These are phyloP conservation scores for Mycena kentingensis DNA, from an alignment of 768 basidiomycete species.

Conservation along the genomic window DNA sequence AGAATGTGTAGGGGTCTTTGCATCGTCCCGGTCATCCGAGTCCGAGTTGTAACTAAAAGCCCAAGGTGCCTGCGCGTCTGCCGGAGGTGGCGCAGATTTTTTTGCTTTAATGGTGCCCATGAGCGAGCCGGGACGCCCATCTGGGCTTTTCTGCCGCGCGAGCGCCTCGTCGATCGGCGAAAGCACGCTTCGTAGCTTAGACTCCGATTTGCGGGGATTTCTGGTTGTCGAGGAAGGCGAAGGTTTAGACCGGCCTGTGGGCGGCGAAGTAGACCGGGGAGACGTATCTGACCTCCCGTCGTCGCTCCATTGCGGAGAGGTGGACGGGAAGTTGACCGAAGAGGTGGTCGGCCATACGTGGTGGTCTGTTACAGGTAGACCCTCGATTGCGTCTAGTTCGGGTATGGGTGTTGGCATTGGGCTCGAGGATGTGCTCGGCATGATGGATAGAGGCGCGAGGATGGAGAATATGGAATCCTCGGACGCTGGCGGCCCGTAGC, in stretches of 20 bases:
- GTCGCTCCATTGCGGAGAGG: slow-evolving; percentile 62
- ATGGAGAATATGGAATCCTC: slow-evolving; percentile 95
- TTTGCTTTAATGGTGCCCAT: slow-evolving; percentile 24
- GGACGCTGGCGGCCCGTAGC: slow-evolving; percentile 84
- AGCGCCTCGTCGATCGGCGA: slow-evolving; percentile 68
- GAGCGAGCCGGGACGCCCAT: slow-evolving; percentile 18
- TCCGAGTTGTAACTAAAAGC: slow-evolving; percentile 25
- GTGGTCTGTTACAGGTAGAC: slow-evolving; percentile 35
- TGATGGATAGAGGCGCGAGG: slow-evolving; percentile 81
- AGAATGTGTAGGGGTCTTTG: slow-evolving; percentile 50
- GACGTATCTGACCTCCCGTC: slow-evolving; percentile 41
- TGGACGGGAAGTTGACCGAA: slow-evolving; percentile 47
- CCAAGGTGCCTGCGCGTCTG: slow-evolving; percentile 24
- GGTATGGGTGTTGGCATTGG: slow-evolving; percentile 52
- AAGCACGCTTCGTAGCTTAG: slow-evolving; percentile 74
- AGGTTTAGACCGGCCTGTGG: slow-evolving; percentile 51
- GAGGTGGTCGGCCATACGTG: slow-evolving; percentile 54
- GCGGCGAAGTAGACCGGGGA: slow-evolving; percentile 54
- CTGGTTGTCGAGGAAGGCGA: slow-evolving; percentile 44
- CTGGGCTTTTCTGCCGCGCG: slow-evolving; percentile 33
- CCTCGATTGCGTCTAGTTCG: slow-evolving; percentile 38
- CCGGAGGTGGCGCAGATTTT: slow-evolving; percentile 31
- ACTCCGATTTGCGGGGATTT: slow-evolving; percentile 55
- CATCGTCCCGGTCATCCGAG: slow-evolving; percentile 35
- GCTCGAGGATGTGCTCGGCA: slow-evolving; percentile 62